These are phyloP conservation scores for Sporothrix protearum DNA, from an alignment of 2,329 filamentous ascomycete species.

Conservation along the genomic window DNA sequence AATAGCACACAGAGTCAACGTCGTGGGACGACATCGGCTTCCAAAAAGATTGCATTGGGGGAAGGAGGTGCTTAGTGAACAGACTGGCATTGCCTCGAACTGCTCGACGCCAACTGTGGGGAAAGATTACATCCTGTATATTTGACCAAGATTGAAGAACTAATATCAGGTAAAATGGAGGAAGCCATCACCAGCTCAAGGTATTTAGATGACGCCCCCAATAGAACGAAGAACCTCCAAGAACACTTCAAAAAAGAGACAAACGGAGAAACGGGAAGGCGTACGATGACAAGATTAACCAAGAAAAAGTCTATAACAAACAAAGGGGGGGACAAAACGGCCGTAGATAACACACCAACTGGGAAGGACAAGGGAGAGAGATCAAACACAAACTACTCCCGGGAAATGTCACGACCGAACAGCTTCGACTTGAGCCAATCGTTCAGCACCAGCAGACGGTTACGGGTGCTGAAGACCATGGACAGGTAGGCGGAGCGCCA, in stretches of 20 bases:
- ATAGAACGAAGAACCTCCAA: background rate
- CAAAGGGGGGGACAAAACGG: background rate
- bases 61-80: background rate
- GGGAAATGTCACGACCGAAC: slow-evolving; percentile 91
- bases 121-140: slow-evolving; percentile 2
- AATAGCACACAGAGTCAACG: background rate
- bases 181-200: slow-evolving; percentile 9
- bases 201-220: slow-evolving; percentile 11
- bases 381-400: slow-evolving; percentile 55
- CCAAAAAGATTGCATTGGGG: background rate
- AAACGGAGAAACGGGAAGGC: background rate
- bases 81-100: background rate
- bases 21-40: background rate
- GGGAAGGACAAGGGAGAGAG: background rate
- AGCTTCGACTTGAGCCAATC: slow-evolving; percentile 98
- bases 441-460: slow-evolving; percentile 84
- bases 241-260: background rate
- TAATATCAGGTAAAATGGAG: background rate
- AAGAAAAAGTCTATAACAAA: slow-evolving; percentile 3
- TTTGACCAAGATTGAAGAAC: slow-evolving; percentile 3
- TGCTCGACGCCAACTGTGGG: background rate
- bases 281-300: background rate
- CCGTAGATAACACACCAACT: background rate
- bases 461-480: slow-evolving; percentile 99
- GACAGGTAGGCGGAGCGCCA: slow-evolving; percentile 97